Evolutionary conservation across 2,329 filamentous ascomycete genomes (phyloP).

Genomic region (Gnomoniopsis sp.): DNA sequence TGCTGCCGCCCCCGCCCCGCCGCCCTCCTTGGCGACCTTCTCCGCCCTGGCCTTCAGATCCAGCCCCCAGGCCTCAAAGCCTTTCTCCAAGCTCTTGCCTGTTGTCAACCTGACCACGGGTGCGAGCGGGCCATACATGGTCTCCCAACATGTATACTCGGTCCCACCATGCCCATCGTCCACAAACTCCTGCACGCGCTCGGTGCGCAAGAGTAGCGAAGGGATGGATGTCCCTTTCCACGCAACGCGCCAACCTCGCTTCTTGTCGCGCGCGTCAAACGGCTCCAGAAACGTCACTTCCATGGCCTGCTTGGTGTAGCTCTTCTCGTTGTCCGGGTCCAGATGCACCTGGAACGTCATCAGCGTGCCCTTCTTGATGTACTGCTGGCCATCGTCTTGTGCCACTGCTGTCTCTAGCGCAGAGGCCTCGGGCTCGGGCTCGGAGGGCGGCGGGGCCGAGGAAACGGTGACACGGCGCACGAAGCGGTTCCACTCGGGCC

Average conservation of each 20-base stretch:
- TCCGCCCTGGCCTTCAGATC: conserved; percentile 35
- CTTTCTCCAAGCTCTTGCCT: conserved; percentile 29
- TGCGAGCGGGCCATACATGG: conserved; percentile 38
- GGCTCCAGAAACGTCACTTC: conserved; percentile 31
- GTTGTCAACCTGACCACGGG: conserved; percentile 31
- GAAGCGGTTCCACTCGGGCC: conserved; percentile 35
- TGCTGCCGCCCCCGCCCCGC: not conserved
- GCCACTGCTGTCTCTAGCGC: conserved; percentile 11
- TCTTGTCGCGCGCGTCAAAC: conserved; percentile 21
- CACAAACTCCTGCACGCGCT: conserved; percentile 43
- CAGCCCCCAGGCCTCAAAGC: conserved; percentile 35
- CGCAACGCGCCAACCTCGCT: conserved; percentile 34
- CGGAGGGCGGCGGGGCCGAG: conserved; percentile 19
- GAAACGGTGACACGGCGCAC: conserved; percentile 26
- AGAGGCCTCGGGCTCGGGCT: conserved; percentile 18
- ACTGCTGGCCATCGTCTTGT: conserved; percentile 13
- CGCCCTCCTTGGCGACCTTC: conserved; percentile 4
- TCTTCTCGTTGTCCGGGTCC: conserved; percentile 20
- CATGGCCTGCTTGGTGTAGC: conserved; percentile 18
- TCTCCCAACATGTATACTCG: conserved; percentile 42
- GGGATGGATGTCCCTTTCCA: conserved; percentile 34
- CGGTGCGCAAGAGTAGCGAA: conserved; percentile 31
- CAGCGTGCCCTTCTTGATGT: conserved; percentile 28
- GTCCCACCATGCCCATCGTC: conserved; percentile 29
- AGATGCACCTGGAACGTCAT: conserved; percentile 34